Evolutionary conservation across 1,139 yeast genomes (phyloP), one percentile per base, ranked within the genome.

Genomic region (Pichia sp.): DNA sequence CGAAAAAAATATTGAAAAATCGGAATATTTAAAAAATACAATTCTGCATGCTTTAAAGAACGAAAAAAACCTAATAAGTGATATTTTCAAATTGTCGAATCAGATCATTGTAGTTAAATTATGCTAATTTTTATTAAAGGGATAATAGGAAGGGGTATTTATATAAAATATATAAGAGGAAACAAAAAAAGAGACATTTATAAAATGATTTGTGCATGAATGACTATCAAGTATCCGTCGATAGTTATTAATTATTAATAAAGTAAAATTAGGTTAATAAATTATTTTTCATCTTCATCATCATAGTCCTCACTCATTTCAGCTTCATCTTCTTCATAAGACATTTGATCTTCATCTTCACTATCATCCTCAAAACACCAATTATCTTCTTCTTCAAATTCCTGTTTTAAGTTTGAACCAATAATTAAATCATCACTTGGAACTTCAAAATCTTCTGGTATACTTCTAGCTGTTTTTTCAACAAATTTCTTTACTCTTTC

Each of bases 381-480:
- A 51, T 63, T 53, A 71, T 73, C 61, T 45, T 60, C 79, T 8
- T 60, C 62, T 20, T 58, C 38, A 4, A 18, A 2, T 13, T 35
- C 38, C 6, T 20, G 59, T 39, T 61, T 63, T 42, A 64, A 60
- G 40, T 34, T 20, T 27, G 46, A 15, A 39, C 51, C 53, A 16
- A 46, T 40, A 30, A 47, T 32, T 4, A 25, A 29, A 25, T 48
- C 42, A 42, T 51, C 53, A 12, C 38, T 23, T 26, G 96, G 97
- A 80, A 89, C 82, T 47, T 76, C 75, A 62, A 87, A 90, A 51
- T 88, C 97, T 44, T 75, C 79, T 24, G 97, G 97, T 46, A 90
- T 87, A 66, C 88, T 94, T 49, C 76, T 76, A 63, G 85, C 85
- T 38, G 95, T 84, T 58, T 86, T 77, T 58, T 85, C 92, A 38